Conservation (phyloP, 192 early-diverging fungal species). For the Cetraspora pellucida region DNA sequence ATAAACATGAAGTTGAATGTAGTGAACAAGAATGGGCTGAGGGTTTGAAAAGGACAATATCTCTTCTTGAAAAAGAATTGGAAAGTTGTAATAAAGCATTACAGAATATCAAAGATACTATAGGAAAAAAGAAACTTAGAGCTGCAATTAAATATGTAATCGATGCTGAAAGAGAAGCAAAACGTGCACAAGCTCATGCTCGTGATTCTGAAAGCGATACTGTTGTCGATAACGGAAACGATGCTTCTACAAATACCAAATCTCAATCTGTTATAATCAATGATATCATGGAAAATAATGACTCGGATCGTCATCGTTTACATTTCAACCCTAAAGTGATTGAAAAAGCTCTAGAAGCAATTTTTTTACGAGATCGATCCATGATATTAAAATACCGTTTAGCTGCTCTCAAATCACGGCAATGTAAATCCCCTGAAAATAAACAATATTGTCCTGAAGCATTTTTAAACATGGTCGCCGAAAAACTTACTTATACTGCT, state of each 20-base stretch:
- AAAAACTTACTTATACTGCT: slow-evolving; percentile 93
- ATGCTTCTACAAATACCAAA: background rate
- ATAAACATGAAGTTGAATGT: slow-evolving; percentile 96
- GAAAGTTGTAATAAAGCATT: slow-evolving; percentile 71
- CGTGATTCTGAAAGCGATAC: background rate
- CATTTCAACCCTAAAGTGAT: slow-evolving; percentile 76
- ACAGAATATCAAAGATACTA: slow-evolving; percentile 68
- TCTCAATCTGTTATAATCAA: slow-evolving; percentile 1
- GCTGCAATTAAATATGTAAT: slow-evolving; percentile 82
- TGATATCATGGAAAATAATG: slow-evolving; percentile 39
- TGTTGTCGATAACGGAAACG: background rate
- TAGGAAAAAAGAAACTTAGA: slow-evolving; percentile 80
- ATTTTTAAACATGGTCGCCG: slow-evolving; percentile 87
- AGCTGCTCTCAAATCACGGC: slow-evolving; percentile 77
- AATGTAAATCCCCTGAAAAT: slow-evolving; percentile 80
- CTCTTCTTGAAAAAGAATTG: slow-evolving; percentile 80
- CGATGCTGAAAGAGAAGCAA: slow-evolving; percentile 65
- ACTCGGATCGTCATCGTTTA: slow-evolving; percentile 60
- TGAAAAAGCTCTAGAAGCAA: slow-evolving; percentile 75
- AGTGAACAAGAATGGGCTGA: slow-evolving; percentile 91
- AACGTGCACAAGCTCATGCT: slow-evolving; percentile 7
- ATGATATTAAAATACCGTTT: slow-evolving; percentile 78
- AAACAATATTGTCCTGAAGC: slow-evolving; percentile 94
- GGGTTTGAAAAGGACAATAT: slow-evolving; percentile 77
- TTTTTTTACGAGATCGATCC: slow-evolving; percentile 76